Conservation (phyloP, 2,329 filamentous ascomycete species). For the Mariannaea elegans region DNA sequence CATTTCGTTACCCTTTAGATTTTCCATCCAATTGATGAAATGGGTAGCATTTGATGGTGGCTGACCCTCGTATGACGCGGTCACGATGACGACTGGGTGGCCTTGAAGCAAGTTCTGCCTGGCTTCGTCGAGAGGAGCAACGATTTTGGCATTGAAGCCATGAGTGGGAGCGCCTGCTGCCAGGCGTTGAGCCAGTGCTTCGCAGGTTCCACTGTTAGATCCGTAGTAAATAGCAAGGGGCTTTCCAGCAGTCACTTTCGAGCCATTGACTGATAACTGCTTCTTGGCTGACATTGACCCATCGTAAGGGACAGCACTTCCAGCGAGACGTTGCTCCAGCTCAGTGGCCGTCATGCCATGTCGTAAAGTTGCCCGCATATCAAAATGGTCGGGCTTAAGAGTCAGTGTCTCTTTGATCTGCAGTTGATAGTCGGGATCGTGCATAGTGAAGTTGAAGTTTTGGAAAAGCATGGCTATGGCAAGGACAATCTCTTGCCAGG, state of each 20-base stretch:
- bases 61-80: constrained; percentile 77
- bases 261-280: constrained; percentile 3
- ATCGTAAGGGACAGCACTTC: constrained; percentile 15
- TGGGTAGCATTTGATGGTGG: constrained; percentile 76
- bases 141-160: constrained; percentile 64
- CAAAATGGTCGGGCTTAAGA: constrained; percentile 70
- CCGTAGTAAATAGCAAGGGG: constrained; percentile 76
- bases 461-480: constrained; percentile 72
- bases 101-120: constrained; percentile 67
- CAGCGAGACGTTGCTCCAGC: constrained; percentile 55
- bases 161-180: constrained; percentile 65
- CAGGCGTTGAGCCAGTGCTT: constrained; percentile 71
- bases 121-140: constrained; percentile 69
- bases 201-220: constrained; percentile 79
- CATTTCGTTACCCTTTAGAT: constrained; percentile 55
- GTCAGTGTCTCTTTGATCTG: constrained; percentile 66
- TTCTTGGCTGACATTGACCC: constrained; percentile 14
- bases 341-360: constrained; percentile 56
- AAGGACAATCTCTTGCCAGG: constrained; percentile 76
- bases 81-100: constrained; percentile 72
- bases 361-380: constrained; percentile 66
- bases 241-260: constrained; percentile 38
- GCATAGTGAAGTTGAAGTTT: constrained; percentile 73
- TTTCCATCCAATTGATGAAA: constrained; percentile 73
- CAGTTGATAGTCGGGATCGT: constrained; percentile 66